A percentile compares a stretch with the other conserved stretches of the same genome.
Conservation (phyloP, 805 yeast genomes). For the Vanderwaltozyma tropicalis region DNA sequence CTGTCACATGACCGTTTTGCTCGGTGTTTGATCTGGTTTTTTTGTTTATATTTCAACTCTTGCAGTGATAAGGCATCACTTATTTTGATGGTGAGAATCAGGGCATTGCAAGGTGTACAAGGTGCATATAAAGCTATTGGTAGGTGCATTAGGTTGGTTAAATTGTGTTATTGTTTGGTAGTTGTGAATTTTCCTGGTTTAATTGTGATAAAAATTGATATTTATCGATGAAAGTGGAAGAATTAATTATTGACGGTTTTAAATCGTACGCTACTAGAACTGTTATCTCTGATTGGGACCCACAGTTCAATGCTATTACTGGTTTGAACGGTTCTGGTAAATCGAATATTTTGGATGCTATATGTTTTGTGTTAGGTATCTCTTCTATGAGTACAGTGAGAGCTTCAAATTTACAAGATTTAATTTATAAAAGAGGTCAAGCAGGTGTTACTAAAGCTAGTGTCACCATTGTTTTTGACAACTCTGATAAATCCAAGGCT, state of each 20-base stretch:
- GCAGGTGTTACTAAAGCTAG: slow-evolving; percentile 97
- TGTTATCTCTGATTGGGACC: slow-evolving; percentile 90
- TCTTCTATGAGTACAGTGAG: slow-evolving; percentile 91
- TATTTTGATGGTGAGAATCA: no score
- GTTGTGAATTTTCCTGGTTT: no score
- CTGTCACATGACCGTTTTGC: no score
- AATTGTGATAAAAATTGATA: no score
- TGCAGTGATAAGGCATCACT: no score
- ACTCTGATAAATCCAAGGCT: slow-evolving; percentile 58
- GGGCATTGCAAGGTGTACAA: no score
- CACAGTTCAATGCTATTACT: slow-evolving; percentile 93
- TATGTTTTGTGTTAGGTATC: slow-evolving; percentile 95
- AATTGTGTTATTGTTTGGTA: no score
- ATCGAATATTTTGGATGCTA: slow-evolving; percentile 91
- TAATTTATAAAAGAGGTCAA: slow-evolving; percentile 93
- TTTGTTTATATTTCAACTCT: no score
- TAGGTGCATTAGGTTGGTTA: no score
- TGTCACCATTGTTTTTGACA: slow-evolving; percentile 92
- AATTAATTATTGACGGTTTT: slow-evolving; percentile 92
- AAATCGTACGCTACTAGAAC: slow-evolving; percentile 96
- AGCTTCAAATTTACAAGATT: slow-evolving; percentile 85
- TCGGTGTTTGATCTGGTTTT: no score
- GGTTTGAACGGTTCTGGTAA: slow-evolving; percentile 97
- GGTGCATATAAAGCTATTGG: no score
- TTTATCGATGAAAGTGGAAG: slow-evolving; percentile 98